Evolutionary conservation across 257 asterid species (phyloP).

Genomic region (Scutellaria barbata): DNA sequence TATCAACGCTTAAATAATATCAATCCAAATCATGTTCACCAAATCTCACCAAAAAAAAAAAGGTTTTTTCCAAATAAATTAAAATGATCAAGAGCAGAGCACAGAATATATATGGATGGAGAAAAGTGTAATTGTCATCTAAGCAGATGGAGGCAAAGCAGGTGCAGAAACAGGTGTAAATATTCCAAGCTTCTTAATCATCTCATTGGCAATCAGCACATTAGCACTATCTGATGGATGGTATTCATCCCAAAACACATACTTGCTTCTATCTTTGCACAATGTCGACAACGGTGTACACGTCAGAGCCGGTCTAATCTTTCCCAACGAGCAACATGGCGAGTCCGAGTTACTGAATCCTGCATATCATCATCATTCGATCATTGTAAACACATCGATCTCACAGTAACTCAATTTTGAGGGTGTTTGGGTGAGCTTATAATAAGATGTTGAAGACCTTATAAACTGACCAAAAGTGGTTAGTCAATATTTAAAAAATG

Average conservation of each 20-base stretch:
- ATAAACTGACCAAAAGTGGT: no score
- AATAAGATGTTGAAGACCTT: no score
- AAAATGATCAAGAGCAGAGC: no score
- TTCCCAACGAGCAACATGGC: constrained; percentile 89
- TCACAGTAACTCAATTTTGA: no score
- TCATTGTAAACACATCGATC: no score
- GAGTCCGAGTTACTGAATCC: constrained; percentile 82
- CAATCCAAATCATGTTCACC: no score
- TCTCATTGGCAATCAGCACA: constrained; percentile 65
- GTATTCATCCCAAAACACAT: constrained; percentile 93
- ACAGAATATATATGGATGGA: no score
- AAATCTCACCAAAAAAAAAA: no score
- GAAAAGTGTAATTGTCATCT: neutral
- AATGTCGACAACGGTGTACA: constrained; percentile 74
- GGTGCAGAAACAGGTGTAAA: constrained; percentile 51
- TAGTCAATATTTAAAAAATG: no score
- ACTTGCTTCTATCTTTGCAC: constrained; percentile 87
- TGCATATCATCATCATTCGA: constrained; percentile 24
- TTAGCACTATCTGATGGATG: constrained; percentile 88
- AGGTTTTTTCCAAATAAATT: no score
- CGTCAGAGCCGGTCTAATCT: constrained; percentile 83
- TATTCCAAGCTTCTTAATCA: constrained; percentile 61
- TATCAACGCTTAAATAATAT: no score
- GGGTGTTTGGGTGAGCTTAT: no score
- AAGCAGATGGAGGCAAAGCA: constrained; percentile 52